phyloP scores from a whole-genome alignment of 2,329 filamentous ascomycete species.

The Colletotrichum godetiae region DNA sequence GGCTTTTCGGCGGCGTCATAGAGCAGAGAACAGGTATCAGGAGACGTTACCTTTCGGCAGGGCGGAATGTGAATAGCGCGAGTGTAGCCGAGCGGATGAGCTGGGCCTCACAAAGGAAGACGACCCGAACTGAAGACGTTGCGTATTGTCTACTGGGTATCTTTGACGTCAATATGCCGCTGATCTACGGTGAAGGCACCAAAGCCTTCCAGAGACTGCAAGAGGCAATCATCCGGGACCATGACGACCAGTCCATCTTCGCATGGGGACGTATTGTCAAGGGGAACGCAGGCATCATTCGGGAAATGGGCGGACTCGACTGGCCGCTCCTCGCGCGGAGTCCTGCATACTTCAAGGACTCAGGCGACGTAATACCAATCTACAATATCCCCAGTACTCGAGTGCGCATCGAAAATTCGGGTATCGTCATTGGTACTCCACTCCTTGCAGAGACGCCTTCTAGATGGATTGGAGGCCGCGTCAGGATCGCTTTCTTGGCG shows the following conservation, averaged over 20 bases:
- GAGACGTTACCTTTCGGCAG: neutral
- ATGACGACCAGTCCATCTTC: neutral
- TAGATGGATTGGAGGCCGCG: neutral
- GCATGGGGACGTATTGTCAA: neutral
- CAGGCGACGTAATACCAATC: neutral
- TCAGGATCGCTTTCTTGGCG: neutral
- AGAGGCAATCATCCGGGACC: neutral
- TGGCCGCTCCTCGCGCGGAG: neutral
- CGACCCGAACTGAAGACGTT: slow-evolving; percentile 38
- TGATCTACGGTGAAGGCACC: slow-evolving; percentile 42
- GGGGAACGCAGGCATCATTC: no score
- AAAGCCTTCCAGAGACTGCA: slow-evolving; percentile 39
- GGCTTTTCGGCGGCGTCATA: neutral
- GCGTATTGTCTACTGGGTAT: slow-evolving; percentile 43
- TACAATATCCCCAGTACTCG: neutral
- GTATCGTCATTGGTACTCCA: neutral
- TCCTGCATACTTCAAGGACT: neutral
- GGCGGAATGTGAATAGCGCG: slow-evolving; percentile 22
- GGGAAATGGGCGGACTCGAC: no score
- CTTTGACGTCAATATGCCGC: slow-evolving; percentile 42
- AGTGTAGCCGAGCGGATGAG: slow-evolving; percentile 42
- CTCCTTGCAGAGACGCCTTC: neutral
- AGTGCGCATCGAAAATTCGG: neutral
- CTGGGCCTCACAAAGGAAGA: slow-evolving; percentile 40
- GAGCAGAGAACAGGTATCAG: neutral